Evolutionary conservation across 106 monocot species (phyloP), one percentile per base, ranked within the genome.

Genomic region (Apostasia shenzhenica): DNA sequence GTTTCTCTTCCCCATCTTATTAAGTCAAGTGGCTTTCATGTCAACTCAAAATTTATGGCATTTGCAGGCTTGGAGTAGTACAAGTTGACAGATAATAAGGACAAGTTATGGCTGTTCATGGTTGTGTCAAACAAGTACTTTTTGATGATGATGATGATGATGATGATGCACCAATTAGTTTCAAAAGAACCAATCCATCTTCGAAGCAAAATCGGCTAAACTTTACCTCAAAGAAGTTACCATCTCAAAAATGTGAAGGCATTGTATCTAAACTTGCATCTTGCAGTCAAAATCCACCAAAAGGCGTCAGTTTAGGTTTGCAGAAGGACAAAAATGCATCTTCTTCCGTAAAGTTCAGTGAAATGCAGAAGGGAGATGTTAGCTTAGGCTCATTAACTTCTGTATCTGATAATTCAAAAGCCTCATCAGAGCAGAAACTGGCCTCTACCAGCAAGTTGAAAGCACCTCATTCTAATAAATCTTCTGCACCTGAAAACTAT

Each of bases 101-200:
- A 41, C 48, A 6, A 45, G 26, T 13, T 48, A 82, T 82, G 82
- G 73, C 77, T 70, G 66, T 82, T 55, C 57, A 75, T 48, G 60
- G 63, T 39, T 66, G 71, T 48, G 51, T 67, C 63, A 74, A 82
- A 41, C 78, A 60, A 49, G 66, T 73, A 41, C 10, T 70, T 69
- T 49, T 48, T 9, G 74, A 76, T 14, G 84, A 84, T 45, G 87
- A 86, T 3, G 84, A 84, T 45, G 87, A 86, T 3, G 86, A 88
- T 43, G 88, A 87, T 12, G 86, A 87, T 64, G 71, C 9, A 6
- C 88, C 83, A 9, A 54, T 55, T 53, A 39, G 73, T 51, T 88
- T 88, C 59, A 88, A 66, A 70, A 78, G 88, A 67, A 74, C 44
- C 50, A 54, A 55, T 41, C 76, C 45, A 50, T 48, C 63, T 43